Percentiles rank a stretch among this genome's conserved stretches.
phyloP scores from a whole-genome alignment of 31 red algal genomes.

The Odonthalia washingtoniensis region DNA sequence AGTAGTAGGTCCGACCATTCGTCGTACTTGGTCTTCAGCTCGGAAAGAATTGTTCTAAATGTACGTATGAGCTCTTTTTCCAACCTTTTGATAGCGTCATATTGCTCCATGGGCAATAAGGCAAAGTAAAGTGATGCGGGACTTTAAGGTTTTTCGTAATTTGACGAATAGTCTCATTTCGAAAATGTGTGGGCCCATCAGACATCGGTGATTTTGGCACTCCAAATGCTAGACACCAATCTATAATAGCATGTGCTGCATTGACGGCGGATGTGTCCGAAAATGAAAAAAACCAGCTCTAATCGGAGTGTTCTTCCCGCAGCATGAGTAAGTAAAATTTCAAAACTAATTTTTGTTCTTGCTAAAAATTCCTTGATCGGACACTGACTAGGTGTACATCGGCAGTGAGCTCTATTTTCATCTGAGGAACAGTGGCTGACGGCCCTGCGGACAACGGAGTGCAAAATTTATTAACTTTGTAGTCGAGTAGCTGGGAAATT shows the following conservation, averaged over 20 bases:
- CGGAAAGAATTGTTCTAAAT: background rate
- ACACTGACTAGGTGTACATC: no score
- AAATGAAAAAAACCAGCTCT: background rate
- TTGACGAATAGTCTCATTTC: background rate
- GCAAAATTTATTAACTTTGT: no score
- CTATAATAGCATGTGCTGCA: background rate
- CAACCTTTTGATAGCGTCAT: background rate
- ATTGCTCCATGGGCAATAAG: background rate
- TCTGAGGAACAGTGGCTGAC: no score
- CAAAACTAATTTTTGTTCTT: no score
- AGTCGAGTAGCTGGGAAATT: no score
- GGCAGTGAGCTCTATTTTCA: no score
- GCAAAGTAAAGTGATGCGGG: background rate
- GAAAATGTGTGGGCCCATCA: background rate
- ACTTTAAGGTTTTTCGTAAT: background rate
- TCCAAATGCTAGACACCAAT: background rate
- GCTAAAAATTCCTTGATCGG: no score
- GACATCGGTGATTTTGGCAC: background rate
- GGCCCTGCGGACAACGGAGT: no score
- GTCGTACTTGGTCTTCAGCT: background rate
- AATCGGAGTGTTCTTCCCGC: background rate
- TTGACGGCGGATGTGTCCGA: background rate
- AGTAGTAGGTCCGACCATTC: conserved; percentile 16
- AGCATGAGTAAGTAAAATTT: background rate
- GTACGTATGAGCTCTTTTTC: background rate